A percentile compares a stretch with the other conserved stretches of the same genome.
These are phyloP conservation scores for Phoma sp. DNA, from an alignment of 2,329 filamentous ascomycete genomes.

Conservation along the genomic window DNA sequence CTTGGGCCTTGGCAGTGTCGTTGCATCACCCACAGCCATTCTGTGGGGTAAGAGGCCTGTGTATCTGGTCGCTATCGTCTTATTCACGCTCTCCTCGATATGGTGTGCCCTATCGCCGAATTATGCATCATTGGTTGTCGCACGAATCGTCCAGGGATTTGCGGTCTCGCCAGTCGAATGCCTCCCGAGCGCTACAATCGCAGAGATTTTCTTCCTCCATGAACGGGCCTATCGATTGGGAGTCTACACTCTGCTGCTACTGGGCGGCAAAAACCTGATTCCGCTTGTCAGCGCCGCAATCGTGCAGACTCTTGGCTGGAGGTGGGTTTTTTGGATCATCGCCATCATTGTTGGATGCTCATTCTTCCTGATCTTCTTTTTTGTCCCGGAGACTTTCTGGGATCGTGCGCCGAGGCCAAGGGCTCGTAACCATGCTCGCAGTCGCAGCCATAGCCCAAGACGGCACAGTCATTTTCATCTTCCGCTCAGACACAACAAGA, in stretches of 20 bases:
- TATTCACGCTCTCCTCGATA: slow-evolving; percentile 78
- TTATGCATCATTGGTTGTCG: slow-evolving; percentile 79
- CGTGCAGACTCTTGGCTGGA: slow-evolving; percentile 79
- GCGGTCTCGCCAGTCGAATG: slow-evolving; percentile 91
- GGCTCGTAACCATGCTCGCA: slow-evolving; percentile 44
- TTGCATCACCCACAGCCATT: slow-evolving; percentile 90
- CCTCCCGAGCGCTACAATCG: slow-evolving; percentile 89
- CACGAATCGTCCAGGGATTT: slow-evolving; percentile 85
- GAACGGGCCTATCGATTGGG: slow-evolving; percentile 92
- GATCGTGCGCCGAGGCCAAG: slow-evolving; percentile 73
- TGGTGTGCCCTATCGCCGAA: slow-evolving; percentile 88
- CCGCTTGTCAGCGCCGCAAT: slow-evolving; percentile 86
- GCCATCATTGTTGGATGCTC: slow-evolving; percentile 78
- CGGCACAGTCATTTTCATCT: slow-evolving; percentile 40
- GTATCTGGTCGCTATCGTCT: slow-evolving; percentile 75
- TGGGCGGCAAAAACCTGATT: slow-evolving; percentile 90
- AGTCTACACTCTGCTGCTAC: slow-evolving; percentile 86
- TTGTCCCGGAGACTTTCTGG: slow-evolving; percentile 96
- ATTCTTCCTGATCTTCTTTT: slow-evolving; percentile 77
- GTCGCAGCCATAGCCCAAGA: slow-evolving; percentile 33
- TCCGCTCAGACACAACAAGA: slow-evolving; percentile 29
- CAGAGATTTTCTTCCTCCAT: slow-evolving; percentile 95
- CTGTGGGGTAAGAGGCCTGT: slow-evolving; percentile 89
- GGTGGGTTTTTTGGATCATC: slow-evolving; percentile 91
- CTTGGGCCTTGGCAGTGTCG: slow-evolving; percentile 79